Percentiles rank a stretch among this genome's conserved stretches.
phyloP scores from a whole-genome alignment of 2,329 filamentous ascomycete species.

The Pseudogymnoascus sp. region DNA sequence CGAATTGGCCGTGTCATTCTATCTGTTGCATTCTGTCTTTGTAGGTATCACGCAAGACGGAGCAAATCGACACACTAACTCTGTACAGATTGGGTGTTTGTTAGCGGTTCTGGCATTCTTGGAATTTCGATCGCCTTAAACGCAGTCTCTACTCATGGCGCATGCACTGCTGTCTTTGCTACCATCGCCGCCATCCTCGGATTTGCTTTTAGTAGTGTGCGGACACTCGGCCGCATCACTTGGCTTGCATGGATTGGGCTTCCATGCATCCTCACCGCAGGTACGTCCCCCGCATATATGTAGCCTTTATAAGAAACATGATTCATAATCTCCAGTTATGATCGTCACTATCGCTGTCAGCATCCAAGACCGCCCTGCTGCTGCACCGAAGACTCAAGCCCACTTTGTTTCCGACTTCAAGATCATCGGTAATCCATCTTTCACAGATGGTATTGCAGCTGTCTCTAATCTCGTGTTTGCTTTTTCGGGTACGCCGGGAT shows the following conservation, averaged over 20 bases:
- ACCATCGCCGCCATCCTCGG: slow-evolving; percentile 27
- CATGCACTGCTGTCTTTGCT: slow-evolving; percentile 40
- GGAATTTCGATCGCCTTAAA: slow-evolving; percentile 52
- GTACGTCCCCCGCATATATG: too few relatives aligned
- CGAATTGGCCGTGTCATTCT: slow-evolving; percentile 41
- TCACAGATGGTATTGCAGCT: slow-evolving; percentile 26
- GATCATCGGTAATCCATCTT: slow-evolving; percentile 25
- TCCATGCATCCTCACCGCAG: too few relatives aligned
- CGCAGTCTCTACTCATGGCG: slow-evolving; percentile 46
- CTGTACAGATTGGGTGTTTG: too few relatives aligned
- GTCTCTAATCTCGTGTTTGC: slow-evolving; percentile 30
- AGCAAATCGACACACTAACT: too few relatives aligned
- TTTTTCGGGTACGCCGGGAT: slow-evolving; percentile 31
- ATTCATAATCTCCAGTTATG: slow-evolving; percentile 34
- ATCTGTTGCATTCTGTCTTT: slow-evolving; percentile 19
- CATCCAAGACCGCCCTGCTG: slow-evolving; percentile 46
- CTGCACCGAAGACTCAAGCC: slow-evolving; percentile 42
- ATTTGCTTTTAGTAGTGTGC: slow-evolving; percentile 28
- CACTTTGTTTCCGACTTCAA: slow-evolving; percentile 25
- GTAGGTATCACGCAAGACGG: too few relatives aligned
- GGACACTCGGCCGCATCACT: slow-evolving; percentile 27
- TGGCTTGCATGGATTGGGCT: slow-evolving; percentile 27
- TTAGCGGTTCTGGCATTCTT: slow-evolving; percentile 44
- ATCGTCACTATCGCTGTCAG: slow-evolving; percentile 47
- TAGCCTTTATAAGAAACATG: too few relatives aligned